Percentiles rank a stretch among this genome's conserved stretches.
Conservation (phyloP, 2,329 filamentous ascomycete genomes). For the Cordyceps tenuipes region DNA sequence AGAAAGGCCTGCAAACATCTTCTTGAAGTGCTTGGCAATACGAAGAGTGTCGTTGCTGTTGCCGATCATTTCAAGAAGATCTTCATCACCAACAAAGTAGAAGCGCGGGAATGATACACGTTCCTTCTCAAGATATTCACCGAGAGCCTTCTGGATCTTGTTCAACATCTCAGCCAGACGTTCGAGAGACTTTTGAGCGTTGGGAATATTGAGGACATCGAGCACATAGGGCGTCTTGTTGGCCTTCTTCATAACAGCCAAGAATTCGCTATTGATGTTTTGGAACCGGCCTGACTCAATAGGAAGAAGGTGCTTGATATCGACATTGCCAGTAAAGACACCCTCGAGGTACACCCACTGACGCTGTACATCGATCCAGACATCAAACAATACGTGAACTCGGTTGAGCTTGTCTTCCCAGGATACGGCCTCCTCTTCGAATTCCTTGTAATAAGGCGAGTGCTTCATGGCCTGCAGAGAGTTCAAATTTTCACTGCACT, state of each 20-base stretch:
- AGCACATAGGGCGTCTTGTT: conserved; percentile 93
- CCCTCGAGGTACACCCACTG: conserved; percentile 99
- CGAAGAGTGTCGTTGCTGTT: conserved; percentile 97
- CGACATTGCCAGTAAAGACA: conserved; percentile 95
- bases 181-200: conserved; percentile 92
- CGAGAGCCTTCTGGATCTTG: conserved; percentile 98
- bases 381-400: conserved; percentile 94
- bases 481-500: conserved; percentile 96
- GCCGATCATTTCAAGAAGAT: conserved; percentile 96
- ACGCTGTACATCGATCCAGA: conserved; percentile 99
- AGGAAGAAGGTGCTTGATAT: conserved; percentile 96
- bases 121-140: conserved; percentile 97
- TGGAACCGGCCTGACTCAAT: conserved; percentile 96
- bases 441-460: conserved; percentile 98
- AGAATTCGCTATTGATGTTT: conserved; percentile 98
- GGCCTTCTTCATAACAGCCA: conserved; percentile 99
- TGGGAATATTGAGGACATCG: conserved; percentile 90
- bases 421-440: conserved; percentile 89
- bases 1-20: conserved; percentile 97
- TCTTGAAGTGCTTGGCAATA: conserved; percentile 97
- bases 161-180: conserved; percentile 92
- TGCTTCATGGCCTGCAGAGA: conserved; percentile 98
- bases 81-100: conserved; percentile 98
- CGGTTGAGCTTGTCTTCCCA: conserved; percentile 99
- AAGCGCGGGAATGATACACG: conserved; percentile 96